A percentile compares a stretch with the other conserved stretches of the same genome.
phyloP scores from a whole-genome alignment of 1,139 yeast species.

The Suhomyces panamericanus region DNA sequence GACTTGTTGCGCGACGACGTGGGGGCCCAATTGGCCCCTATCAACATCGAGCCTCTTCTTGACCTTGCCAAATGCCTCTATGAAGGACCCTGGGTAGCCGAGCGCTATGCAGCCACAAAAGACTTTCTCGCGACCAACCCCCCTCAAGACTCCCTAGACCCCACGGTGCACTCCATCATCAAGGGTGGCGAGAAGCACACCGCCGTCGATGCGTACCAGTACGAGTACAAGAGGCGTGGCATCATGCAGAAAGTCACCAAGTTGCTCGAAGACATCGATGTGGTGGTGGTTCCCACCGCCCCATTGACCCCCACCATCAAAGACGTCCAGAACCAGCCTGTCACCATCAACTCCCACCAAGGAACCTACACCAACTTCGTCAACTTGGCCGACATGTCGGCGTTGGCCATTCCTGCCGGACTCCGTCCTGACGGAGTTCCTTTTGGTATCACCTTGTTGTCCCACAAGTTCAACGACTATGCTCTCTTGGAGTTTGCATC shows the following conservation, averaged over 20 bases:
- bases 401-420: conserved; percentile 88
- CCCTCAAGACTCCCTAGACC: conserved; percentile 72
- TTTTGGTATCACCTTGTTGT: conserved; percentile 83
- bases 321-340: conserved; percentile 75
- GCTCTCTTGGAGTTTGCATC: conserved; percentile 84
- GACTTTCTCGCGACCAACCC: conserved; percentile 74
- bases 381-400: conserved; percentile 90
- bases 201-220: conserved; percentile 82
- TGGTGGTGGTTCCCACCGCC: conserved; percentile 85
- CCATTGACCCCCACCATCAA: conserved; percentile 85
- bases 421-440: conserved; percentile 84
- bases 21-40: conserved; percentile 54
- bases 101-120: conserved; percentile 80
- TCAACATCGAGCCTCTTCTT: conserved; percentile 70
- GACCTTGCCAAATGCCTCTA: conserved; percentile 86
- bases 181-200: conserved; percentile 72
- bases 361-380: conserved; percentile 98
- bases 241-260: conserved; percentile 64
- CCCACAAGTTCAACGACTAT: conserved; percentile 80
- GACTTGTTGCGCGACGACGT: conserved; percentile 53
- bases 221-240: conserved; percentile 79
- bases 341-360: conserved; percentile 78
- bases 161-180: conserved; percentile 77
- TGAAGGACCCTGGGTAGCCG: conserved; percentile 99
- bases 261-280: conserved; percentile 63